Evolutionary conservation across 371 early-diverging fungal species (phyloP).

Genomic region (Quaeritorhiza haematococci): DNA sequence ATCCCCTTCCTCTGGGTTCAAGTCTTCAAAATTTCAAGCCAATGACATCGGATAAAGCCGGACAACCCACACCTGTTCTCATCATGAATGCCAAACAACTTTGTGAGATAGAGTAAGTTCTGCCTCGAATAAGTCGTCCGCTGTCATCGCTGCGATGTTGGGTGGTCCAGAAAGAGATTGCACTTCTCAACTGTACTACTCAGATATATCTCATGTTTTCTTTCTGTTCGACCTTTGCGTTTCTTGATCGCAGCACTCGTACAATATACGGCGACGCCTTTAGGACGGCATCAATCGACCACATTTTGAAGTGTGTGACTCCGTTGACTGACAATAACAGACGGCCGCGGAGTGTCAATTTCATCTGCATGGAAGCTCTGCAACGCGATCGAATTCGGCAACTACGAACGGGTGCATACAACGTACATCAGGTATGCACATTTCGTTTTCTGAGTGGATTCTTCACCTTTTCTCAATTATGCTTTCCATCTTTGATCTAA

Average conservation of each 20-base stretch:
- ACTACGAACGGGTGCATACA: background rate
- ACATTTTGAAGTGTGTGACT: background rate
- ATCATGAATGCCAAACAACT: background rate
- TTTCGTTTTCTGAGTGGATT: background rate
- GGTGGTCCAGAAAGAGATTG: too few relatives aligned
- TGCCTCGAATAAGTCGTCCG: too few relatives aligned
- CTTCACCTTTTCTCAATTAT: too few relatives aligned
- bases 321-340: background rate
- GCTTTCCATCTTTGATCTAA: background rate
- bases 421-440: background rate
- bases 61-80: background rate
- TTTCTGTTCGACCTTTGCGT: background rate
- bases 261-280: background rate
- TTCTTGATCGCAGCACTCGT: background rate
- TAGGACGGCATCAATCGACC: background rate
- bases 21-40: too few relatives aligned
- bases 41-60: background rate
- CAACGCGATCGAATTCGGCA: background rate
- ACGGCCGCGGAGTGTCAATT: background rate
- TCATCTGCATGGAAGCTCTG: background rate
- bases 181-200: background rate
- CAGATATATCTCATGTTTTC: too few relatives aligned
- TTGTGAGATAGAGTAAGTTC: background rate
- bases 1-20: too few relatives aligned
- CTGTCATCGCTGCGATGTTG: too few relatives aligned